These are phyloP conservation scores for Bipolaris gigantea DNA, from an alignment of 2,329 filamentous ascomycete genomes.

Conservation along the genomic window DNA sequence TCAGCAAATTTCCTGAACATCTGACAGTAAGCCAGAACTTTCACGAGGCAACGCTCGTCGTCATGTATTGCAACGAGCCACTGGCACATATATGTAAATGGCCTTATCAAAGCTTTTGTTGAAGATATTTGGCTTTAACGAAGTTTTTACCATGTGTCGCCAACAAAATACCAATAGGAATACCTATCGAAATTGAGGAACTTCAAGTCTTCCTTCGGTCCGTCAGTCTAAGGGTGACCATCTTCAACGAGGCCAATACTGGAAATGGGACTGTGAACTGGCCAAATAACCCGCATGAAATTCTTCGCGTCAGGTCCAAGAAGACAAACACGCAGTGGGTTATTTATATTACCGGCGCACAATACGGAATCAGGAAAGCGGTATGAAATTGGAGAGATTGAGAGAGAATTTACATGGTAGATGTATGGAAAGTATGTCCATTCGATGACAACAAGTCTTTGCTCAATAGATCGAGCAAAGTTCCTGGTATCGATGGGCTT, in stretches of 20 bases:
- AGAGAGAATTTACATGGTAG: background rate
- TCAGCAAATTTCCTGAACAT: background rate
- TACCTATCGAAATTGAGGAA: background rate
- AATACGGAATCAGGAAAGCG: background rate
- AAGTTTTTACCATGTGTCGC: background rate
- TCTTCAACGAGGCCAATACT: too few relatives aligned
- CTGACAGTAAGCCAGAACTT: background rate
- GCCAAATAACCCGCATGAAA: background rate
- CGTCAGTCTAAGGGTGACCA: background rate
- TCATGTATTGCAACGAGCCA: background rate
- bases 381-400: constrained; percentile 1
- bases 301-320: background rate
- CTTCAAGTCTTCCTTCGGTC: background rate
- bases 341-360: constrained; percentile 2
- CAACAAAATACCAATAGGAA: background rate
- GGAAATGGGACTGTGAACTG: background rate
- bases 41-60: background rate
- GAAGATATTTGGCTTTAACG: background rate
- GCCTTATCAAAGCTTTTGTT: background rate
- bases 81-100: constrained; percentile 1
- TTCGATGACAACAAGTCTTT: background rate
- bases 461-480: background rate
- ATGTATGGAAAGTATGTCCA: fast-evolving
- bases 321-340: constrained; percentile 1
- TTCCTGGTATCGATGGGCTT: background rate